These are phyloP conservation scores for Pseudocercospora vitis DNA, from an alignment of 2,329 filamentous ascomycete species.

Conservation along the genomic window DNA sequence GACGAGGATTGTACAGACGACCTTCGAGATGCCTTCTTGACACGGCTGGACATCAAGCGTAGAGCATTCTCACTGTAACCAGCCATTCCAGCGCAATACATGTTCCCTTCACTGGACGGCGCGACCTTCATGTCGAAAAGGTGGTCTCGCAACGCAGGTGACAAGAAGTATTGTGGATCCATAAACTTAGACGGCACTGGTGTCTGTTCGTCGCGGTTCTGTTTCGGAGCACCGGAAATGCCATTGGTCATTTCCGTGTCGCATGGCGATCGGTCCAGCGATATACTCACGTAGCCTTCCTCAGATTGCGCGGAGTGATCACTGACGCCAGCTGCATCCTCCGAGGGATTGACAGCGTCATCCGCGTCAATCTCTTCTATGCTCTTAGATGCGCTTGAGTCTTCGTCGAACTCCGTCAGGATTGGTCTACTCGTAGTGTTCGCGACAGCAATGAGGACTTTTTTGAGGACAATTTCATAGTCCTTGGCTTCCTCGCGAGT, in stretches of 20 bases:
- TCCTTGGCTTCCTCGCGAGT: constrained; percentile 68
- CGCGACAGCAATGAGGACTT: constrained; percentile 73
- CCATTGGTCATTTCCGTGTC: constrained; percentile 12
- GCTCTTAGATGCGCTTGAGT: background rate
- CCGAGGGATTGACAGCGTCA: constrained; percentile 54
- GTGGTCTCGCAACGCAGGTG: constrained; percentile 59
- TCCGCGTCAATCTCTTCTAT: constrained; percentile 20
- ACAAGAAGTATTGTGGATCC: constrained; percentile 50
- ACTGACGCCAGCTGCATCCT: constrained; percentile 58
- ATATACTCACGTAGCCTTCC: constrained; percentile 86
- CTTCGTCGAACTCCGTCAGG: constrained; percentile 52
- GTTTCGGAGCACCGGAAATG: background rate
- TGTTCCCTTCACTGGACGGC: constrained; percentile 56
- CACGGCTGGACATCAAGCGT: constrained; percentile 33
- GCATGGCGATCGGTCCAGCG: constrained; percentile 63
- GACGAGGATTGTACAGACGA: constrained; percentile 30
- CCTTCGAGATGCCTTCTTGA: constrained; percentile 29
- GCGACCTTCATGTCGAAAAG: constrained; percentile 78
- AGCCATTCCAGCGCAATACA: constrained; percentile 55
- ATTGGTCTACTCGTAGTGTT: constrained; percentile 72
- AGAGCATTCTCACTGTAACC: constrained; percentile 25
- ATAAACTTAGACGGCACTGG: constrained; percentile 32
- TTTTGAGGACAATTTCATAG: constrained; percentile 73
- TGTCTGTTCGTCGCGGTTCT: constrained; percentile 15
- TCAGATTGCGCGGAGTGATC: constrained; percentile 82